phyloP scores from a whole-genome alignment of 345 rosid species.

The Moricandia moricandioides region DNA sequence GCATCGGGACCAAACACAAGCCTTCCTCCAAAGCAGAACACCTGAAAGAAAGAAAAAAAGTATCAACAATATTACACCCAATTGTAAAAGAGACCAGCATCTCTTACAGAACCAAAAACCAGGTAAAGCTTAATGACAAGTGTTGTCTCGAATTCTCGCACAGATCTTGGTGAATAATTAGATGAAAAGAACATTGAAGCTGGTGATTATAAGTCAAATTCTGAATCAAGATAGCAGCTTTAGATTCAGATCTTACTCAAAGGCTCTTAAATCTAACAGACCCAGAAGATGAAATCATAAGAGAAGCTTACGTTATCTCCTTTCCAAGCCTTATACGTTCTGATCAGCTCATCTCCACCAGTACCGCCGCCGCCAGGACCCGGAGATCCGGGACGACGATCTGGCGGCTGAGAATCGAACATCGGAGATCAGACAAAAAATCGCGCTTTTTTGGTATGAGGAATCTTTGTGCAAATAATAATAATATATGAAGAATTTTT shows the following conservation, averaged over 20 bases:
- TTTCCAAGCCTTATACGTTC: constrained; percentile 73
- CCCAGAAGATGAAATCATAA: background rate
- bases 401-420: constrained; percentile 42
- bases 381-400: constrained; percentile 36
- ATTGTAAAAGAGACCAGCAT: background rate
- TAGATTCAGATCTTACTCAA: constrained; percentile 39
- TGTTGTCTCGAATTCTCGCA: background rate
- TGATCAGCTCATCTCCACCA: constrained; percentile 39
- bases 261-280: background rate
- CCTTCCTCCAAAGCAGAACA: constrained; percentile 72
- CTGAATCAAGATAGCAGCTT: background rate
- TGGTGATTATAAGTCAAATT: background rate
- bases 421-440: constrained; percentile 18
- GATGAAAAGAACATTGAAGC: background rate
- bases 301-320: constrained; percentile 65
- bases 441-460: background rate
- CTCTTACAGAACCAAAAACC: background rate
- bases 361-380: constrained; percentile 34
- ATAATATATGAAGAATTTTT: background rate
- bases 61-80: background rate
- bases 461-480: background rate
- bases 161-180: constrained; percentile 3
- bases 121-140: background rate
- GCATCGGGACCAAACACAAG: constrained; percentile 96
- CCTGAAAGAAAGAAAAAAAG: constrained; percentile 38